A percentile compares a stretch with the other conserved stretches of the same genome.
Evolutionary conservation across 2,329 filamentous ascomycete species (phyloP).

Genomic region (Akanthomyces uredinophilus): DNA sequence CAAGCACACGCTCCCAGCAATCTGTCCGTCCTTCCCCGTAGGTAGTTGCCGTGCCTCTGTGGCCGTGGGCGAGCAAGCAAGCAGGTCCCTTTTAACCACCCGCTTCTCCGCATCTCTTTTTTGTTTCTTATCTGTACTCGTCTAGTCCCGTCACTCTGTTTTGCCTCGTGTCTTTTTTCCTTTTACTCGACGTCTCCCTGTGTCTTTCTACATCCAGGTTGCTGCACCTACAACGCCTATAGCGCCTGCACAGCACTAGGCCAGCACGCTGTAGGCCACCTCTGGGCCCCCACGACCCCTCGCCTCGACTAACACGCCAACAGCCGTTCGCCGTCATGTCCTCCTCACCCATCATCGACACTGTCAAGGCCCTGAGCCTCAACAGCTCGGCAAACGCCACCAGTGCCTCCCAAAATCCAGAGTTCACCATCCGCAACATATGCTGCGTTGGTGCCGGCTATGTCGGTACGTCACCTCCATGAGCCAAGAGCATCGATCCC

Average conservation of each 20-base stretch:
- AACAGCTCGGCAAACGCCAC: constrained; percentile 26
- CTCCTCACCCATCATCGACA: constrained; percentile 22
- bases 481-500: background rate
- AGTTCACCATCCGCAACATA: constrained; percentile 49
- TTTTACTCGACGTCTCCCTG: no score
- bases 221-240: background rate
- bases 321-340: background rate
- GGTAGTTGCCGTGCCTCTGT: background rate
- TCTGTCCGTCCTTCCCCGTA: background rate
- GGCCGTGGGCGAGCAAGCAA: background rate
- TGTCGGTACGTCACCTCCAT: constrained; percentile 51
- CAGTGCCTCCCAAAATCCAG: constrained; percentile 26
- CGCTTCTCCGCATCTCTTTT: background rate
- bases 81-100: background rate
- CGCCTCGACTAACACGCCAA: background rate
- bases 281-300: background rate
- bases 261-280: background rate
- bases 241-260: background rate
- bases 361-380: constrained; percentile 28
- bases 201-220: no score
- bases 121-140: background rate
- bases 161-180: background rate
- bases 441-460: constrained; percentile 74
- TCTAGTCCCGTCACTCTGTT: background rate
- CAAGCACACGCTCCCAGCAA: background rate